phyloP scores from a whole-genome alignment of 352 stramenopile genomes.

The Discostella stelligera region DNA sequence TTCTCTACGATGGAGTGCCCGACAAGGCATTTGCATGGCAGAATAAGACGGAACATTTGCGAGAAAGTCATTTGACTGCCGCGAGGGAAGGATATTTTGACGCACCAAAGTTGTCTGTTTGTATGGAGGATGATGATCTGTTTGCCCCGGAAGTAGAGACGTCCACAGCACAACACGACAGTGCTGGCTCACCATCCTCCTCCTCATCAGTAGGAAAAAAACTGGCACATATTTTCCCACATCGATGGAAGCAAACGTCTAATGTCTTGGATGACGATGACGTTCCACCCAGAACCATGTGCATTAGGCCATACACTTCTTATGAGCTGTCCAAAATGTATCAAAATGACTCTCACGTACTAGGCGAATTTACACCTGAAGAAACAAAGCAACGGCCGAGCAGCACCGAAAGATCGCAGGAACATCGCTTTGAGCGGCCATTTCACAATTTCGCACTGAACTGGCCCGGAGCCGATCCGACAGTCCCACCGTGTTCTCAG shows the following conservation, averaged over 20 bases:
- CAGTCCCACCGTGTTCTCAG: conserved; percentile 55
- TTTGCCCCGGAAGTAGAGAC: too few relatives aligned
- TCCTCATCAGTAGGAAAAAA: conserved; percentile 25
- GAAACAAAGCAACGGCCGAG: neutral
- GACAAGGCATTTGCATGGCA: too few relatives aligned
- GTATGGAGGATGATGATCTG: too few relatives aligned
- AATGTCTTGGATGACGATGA: conserved; percentile 15
- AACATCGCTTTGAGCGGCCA: neutral
- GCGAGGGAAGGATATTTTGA: too few relatives aligned
- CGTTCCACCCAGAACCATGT: conserved; percentile 17
- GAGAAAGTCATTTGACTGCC: too few relatives aligned
- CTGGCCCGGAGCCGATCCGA: conserved; percentile 44
- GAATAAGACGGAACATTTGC: too few relatives aligned
- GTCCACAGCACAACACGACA: too few relatives aligned
- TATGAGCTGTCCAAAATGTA: conserved; percentile 17
- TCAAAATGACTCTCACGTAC: conserved; percentile 15
- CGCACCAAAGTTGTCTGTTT: too few relatives aligned
- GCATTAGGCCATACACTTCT: conserved; percentile 37
- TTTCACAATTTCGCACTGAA: conserved; percentile 37
- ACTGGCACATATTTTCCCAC: conserved; percentile 21
- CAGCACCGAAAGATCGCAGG: neutral
- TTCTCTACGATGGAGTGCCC: too few relatives aligned
- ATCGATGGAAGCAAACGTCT: conserved; percentile 32
- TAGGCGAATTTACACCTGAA: neutral
- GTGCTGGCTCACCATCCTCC: neutral